A percentile compares a stretch with the other conserved stretches of the same genome.
These are phyloP conservation scores for Fusarium sp. DNA, from an alignment of 2,329 filamentous ascomycete species.

Conservation along the genomic window DNA sequence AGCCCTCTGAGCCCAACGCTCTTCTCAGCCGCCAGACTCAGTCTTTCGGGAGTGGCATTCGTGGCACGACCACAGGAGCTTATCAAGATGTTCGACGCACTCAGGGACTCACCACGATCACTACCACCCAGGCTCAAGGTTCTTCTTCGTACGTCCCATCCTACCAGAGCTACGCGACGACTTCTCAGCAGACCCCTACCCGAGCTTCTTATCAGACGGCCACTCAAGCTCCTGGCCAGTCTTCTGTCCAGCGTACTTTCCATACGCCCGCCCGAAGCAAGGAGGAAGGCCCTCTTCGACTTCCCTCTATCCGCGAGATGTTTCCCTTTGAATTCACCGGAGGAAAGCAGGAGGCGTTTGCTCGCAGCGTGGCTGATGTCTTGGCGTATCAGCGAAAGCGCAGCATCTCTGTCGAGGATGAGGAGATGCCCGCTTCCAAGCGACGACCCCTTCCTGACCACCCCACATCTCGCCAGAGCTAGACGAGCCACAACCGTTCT, in stretches of 20 bases:
- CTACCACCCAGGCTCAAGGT: neutral
- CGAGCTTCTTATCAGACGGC: neutral
- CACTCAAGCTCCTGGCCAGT: neutral
- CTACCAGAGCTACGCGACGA: neutral
- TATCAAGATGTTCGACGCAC: neutral
- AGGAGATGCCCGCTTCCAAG: conserved; percentile 7
- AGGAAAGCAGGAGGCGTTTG: neutral
- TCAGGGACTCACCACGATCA: neutral
- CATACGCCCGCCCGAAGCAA: neutral
- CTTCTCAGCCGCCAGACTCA: neutral
- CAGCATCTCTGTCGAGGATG: neutral
- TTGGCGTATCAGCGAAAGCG: conserved; percentile 5
- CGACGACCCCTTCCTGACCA: conserved; percentile 20
- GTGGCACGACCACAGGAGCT: neutral
- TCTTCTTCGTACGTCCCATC: neutral
- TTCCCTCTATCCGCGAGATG: conserved; percentile 29
- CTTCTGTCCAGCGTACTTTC: neutral
- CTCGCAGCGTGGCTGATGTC: neutral
- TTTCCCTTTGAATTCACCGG: conserved; percentile 9
- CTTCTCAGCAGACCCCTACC: neutral
- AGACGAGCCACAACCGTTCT: neutral
- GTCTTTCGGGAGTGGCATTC: neutral
- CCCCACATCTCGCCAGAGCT: neutral
- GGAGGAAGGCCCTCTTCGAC: neutral
- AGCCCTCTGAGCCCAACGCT: neutral